phyloP scores from a whole-genome alignment of 345 rosid genomes.

The Linum lewisii region DNA sequence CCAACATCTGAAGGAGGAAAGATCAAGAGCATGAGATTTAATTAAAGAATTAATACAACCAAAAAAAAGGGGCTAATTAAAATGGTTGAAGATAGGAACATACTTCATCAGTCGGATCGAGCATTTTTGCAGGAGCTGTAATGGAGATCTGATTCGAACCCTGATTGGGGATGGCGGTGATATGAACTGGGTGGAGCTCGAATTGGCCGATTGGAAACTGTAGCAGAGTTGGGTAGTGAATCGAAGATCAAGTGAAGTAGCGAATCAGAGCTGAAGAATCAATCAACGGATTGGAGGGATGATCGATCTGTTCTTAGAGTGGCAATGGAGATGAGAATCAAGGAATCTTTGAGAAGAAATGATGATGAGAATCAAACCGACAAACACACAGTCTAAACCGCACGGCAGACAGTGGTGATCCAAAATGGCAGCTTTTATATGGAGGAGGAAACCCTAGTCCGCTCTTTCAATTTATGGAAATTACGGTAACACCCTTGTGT shows the following conservation, averaged over 20 bases:
- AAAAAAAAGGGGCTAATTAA: too few species aligned
- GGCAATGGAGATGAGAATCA: background rate
- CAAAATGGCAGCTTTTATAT: slow-evolving; percentile 16
- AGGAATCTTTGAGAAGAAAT: background rate
- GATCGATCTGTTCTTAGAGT: background rate
- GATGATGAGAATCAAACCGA: slow-evolving; percentile 13
- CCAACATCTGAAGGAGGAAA: background rate
- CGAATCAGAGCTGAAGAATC: background rate
- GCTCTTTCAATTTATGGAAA: background rate
- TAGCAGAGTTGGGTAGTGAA: background rate
- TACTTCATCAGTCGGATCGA: slow-evolving; percentile 25
- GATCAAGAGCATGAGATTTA: too few species aligned
- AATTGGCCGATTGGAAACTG: background rate
- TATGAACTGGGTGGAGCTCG: slow-evolving; percentile 1
- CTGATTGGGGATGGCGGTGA: background rate
- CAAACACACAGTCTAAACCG: slow-evolving; percentile 7
- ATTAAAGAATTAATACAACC: too few species aligned
- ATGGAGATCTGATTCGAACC: slow-evolving; percentile 15
- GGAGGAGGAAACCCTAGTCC: slow-evolving; percentile 28
- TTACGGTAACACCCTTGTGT: slow-evolving; percentile 12
- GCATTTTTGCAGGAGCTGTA: slow-evolving; percentile 1
- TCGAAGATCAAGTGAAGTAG: too few species aligned
- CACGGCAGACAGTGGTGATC: slow-evolving; percentile 5
- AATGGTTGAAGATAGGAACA: slow-evolving; percentile 8
- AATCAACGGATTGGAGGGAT: background rate